Evolutionary conservation across 768 basidiomycete species (phyloP).

Genomic region (Goffeauzyma gilvescens): DNA sequence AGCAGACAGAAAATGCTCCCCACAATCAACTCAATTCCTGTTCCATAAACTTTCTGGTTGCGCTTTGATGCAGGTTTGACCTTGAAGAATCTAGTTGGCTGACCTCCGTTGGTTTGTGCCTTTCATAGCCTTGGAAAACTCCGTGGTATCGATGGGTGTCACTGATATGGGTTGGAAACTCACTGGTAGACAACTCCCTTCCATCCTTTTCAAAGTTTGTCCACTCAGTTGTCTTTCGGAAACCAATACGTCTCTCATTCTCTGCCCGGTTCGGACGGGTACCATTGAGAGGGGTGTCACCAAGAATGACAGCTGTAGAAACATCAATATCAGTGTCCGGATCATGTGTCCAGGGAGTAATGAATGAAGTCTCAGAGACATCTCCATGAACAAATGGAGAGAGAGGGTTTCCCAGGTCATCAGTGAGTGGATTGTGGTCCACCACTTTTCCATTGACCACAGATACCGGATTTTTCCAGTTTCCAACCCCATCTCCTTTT

Average conservation of each 20-base stretch:
- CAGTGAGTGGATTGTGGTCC: constrained; percentile 8
- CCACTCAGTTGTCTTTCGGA: too few relatives aligned
- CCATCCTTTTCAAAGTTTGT: too few relatives aligned
- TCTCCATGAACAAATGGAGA: background rate
- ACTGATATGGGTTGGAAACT: too few relatives aligned
- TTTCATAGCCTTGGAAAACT: too few relatives aligned
- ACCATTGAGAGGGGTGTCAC: background rate
- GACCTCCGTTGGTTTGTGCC: too few relatives aligned
- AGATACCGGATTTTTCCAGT: constrained; percentile 6
- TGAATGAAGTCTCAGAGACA: background rate
- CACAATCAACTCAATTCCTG: too few relatives aligned
- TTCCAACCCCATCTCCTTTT: constrained; percentile 2
- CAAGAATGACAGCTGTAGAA: background rate
- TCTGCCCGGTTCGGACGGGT: background rate
- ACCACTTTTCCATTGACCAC: constrained; percentile 1
- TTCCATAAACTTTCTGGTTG: too few relatives aligned
- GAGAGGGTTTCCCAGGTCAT: constrained; percentile 1
- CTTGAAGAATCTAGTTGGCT: too few relatives aligned
- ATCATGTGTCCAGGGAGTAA: constrained; percentile 2
- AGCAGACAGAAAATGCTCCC: too few relatives aligned
- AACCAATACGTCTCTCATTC: constrained; percentile 2
- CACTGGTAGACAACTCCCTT: too few relatives aligned
- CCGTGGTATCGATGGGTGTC: too few relatives aligned
- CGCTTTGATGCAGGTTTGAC: too few relatives aligned
- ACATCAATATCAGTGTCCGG: background rate